Evolutionary conservation across 2,329 filamentous ascomycete genomes (phyloP), one percentile per base, ranked within the genome.

Genomic region (Phaeoacremonium minimum): DNA sequence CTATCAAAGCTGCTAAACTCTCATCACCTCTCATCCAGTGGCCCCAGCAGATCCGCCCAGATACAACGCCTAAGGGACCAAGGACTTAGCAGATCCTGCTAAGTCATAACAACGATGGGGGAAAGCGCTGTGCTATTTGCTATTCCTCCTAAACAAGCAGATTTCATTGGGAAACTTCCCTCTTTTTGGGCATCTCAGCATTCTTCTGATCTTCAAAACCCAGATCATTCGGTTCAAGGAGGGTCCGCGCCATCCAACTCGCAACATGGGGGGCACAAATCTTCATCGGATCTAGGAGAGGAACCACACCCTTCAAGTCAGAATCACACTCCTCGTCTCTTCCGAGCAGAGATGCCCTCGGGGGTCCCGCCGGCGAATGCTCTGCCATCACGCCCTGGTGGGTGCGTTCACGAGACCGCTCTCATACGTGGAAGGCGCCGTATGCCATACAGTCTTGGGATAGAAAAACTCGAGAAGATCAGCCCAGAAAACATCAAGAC

Each of bases 171-270:
- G n/a, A 32, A 35, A n/a, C 43, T 46, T 14, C 47, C n/a, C n/a
- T n/a, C 48, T 11, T 37, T 48, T 15, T 38, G 39, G 11, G 41
- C 43, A 8, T 33, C 37, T 16, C 39, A 36, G 16, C 39, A 37
- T 33, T 22, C 32, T 31, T 46, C 42, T n/a, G n/a, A n/a, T n/a
- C n/a, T n/a, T 28, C 48, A 49, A 6, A 52, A 53, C 20, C 49
- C 46, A 17, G 51, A 57, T 33, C 53, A 50, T 18, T 56, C 60
- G 36, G 52, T 63, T 12, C 73, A 94, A 56, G 94, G 91, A 16
- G 94, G 76, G 57, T 97, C 91, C 7, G 87, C 96, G 33, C 91
- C 91, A 2, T 94, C 91, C 2, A 97, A 91, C 4, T 91, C 91
- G 7, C 87, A 91, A 54, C 90, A 96, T 58, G 85, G 87, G 61